These are phyloP conservation scores for Rhododendron henanense DNA, from an alignment of 148 eudicot genomes.

Conservation along the genomic window DNA sequence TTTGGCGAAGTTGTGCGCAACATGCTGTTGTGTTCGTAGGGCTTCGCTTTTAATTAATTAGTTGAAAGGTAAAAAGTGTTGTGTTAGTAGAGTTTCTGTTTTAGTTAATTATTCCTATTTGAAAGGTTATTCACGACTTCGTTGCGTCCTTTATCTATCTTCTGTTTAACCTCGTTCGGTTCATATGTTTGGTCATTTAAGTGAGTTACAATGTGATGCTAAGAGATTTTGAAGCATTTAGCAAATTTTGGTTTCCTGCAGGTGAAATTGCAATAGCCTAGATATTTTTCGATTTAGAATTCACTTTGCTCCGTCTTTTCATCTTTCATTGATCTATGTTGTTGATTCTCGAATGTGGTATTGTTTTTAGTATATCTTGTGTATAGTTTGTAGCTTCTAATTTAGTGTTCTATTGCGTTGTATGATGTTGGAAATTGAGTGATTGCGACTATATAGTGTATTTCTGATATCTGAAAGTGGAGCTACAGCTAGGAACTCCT, in stretches of 20 bases:
- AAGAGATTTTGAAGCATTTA: background rate
- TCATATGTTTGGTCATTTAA: background rate
- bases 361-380: background rate
- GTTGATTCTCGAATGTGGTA: background rate
- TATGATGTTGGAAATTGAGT: background rate
- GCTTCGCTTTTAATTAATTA: background rate
- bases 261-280: background rate
- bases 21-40: background rate
- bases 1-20: background rate
- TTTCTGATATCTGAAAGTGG: conserved; percentile 2
- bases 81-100: background rate
- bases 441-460: background rate
- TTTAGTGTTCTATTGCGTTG: background rate
- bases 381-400: background rate
- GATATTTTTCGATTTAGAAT: background rate
- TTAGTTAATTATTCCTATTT: background rate
- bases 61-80: background rate
- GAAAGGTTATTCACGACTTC: background rate
- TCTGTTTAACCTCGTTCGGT: no score
- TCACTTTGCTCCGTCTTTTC: background rate
- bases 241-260: background rate
- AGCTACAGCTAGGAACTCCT: background rate
- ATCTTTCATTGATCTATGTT: background rate
- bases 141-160: background rate
- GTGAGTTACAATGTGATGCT: background rate